Evolutionary conservation across 805 yeast species (phyloP).

Genomic region (Tetrapisispora iriomotensis): DNA sequence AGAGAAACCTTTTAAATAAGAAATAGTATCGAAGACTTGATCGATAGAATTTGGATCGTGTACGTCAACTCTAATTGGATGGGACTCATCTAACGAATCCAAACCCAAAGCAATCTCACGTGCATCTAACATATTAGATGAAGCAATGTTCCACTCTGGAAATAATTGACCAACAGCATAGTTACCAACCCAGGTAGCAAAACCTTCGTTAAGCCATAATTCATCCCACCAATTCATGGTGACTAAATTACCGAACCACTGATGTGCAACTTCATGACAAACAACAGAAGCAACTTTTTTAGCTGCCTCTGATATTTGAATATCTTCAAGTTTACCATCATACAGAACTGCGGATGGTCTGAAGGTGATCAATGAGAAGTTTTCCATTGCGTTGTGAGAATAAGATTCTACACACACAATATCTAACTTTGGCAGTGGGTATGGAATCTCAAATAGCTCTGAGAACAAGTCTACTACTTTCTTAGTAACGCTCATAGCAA

Average conservation of each 20-base stretch:
- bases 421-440: constrained; percentile 76
- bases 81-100: constrained; percentile 54
- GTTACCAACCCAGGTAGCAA: constrained; percentile 66
- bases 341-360: constrained; percentile 46
- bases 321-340: constrained; percentile 16
- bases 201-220: constrained; percentile 82
- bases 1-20: constrained; percentile 75
- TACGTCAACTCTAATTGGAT: constrained; percentile 79
- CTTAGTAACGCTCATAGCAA: constrained; percentile 56
- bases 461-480: constrained; percentile 58
- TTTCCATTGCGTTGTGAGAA: constrained; percentile 85
- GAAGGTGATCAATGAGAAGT: constrained; percentile 75
- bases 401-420: constrained; percentile 64
- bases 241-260: constrained; percentile 84
- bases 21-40: constrained; percentile 74
- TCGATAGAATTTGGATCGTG: constrained; percentile 67
- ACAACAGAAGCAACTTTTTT: constrained; percentile 72
- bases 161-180: constrained; percentile 53
- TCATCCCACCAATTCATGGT: constrained; percentile 95
- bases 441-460: constrained; percentile 54
- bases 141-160: constrained; percentile 69
- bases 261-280: constrained; percentile 81
- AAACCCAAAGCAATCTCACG: constrained; percentile 34
- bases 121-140: constrained; percentile 11
- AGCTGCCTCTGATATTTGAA: constrained; percentile 2